phyloP scores from a whole-genome alignment of 2,329 filamentous ascomycete species.

The Huntiella savannae region DNA sequence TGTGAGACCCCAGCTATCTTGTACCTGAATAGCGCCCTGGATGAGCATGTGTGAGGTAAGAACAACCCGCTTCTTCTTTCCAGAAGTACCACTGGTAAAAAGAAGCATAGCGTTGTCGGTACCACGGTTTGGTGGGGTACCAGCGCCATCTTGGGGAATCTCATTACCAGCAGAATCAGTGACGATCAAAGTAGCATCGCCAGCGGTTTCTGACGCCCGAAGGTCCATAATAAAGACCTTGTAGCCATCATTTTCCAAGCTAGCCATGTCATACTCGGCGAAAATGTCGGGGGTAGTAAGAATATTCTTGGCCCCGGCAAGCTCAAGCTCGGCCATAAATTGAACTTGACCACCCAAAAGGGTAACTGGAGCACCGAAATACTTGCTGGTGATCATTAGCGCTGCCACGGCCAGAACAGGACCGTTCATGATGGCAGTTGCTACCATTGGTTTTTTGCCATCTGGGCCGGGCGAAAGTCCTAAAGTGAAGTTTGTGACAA shows the following conservation, averaged over 20 bases:
- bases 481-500: slow-evolving; percentile 19
- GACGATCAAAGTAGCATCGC: slow-evolving; percentile 16
- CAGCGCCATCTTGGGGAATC: slow-evolving; percentile 9
- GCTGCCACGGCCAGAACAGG: slow-evolving; percentile 31
- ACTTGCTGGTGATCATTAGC: slow-evolving; percentile 29
- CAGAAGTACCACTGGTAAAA: slow-evolving; percentile 38
- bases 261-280: slow-evolving; percentile 20
- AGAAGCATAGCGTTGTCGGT: slow-evolving; percentile 32
- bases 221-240: slow-evolving; percentile 22
- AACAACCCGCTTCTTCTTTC: slow-evolving; percentile 39
- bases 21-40: slow-evolving; percentile 30
- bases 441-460: slow-evolving; percentile 24
- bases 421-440: slow-evolving; percentile 33
- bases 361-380: slow-evolving; percentile 33
- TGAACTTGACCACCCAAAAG: slow-evolving; percentile 29
- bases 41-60: slow-evolving; percentile 31
- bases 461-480: slow-evolving; percentile 12
- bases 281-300: slow-evolving; percentile 25
- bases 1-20: slow-evolving; percentile 32
- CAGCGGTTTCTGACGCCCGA: slow-evolving; percentile 17
- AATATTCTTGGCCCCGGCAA: slow-evolving; percentile 27
- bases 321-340: slow-evolving; percentile 29
- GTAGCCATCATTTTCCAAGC: slow-evolving; percentile 15
- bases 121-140: slow-evolving; percentile 20
- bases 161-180: slow-evolving; percentile 5